A percentile compares a stretch with the other conserved stretches of the same genome.
These are phyloP conservation scores for Boechera retrofracta DNA, from an alignment of 345 rosid species.

Conservation along the genomic window DNA sequence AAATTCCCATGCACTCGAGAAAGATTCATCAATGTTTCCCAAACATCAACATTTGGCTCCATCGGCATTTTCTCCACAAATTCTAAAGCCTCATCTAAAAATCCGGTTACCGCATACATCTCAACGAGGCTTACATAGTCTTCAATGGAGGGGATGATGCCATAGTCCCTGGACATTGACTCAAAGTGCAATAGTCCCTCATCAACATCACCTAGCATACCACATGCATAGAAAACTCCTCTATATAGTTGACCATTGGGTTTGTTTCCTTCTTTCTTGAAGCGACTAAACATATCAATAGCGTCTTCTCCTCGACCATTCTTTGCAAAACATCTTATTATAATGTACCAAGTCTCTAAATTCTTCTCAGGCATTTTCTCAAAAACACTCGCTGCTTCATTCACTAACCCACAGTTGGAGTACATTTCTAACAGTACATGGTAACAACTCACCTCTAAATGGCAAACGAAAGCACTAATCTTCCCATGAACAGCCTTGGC, in stretches of 20 bases:
- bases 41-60: constrained; percentile 63
- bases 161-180: constrained; percentile 68
- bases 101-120: constrained; percentile 72
- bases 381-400: constrained; percentile 58
- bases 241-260: constrained; percentile 64
- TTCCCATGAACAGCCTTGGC: constrained; percentile 64
- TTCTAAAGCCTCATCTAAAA: constrained; percentile 77
- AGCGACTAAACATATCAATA: constrained; percentile 67
- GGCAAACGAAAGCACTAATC: constrained; percentile 43
- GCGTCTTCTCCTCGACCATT: constrained; percentile 84
- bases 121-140: constrained; percentile 65
- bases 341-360: constrained; percentile 64
- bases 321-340: constrained; percentile 75
- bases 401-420: constrained; percentile 59
- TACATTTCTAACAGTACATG: constrained; percentile 76
- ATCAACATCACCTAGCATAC: constrained; percentile 62
- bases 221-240: constrained; percentile 67
- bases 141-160: constrained; percentile 65
- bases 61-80: constrained; percentile 70
- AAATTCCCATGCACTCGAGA: constrained; percentile 73
- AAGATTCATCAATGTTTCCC: constrained; percentile 82
- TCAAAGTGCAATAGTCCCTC: constrained; percentile 83
- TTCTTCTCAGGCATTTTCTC: constrained; percentile 58
- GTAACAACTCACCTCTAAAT: constrained; percentile 49
- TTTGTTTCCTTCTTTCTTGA: constrained; percentile 64